A percentile compares a stretch with the other conserved stretches of the same genome.
phyloP scores from a whole-genome alignment of 108 stramenopile genomes.

The Skeletonema menzelii region DNA sequence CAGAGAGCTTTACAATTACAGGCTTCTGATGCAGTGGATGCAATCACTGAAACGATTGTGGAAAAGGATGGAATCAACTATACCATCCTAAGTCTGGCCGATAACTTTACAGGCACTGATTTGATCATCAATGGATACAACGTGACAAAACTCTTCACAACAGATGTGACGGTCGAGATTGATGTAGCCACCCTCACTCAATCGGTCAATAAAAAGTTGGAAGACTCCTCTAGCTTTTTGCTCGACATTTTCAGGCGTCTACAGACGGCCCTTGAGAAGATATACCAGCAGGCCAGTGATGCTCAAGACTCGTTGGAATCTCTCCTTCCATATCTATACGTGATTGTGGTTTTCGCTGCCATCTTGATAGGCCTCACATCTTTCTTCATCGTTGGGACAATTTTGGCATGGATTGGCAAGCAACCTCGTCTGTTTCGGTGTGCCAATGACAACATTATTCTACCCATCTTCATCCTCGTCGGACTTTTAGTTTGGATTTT shows the following conservation, averaged over 20 bases:
- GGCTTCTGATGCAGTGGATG: neutral
- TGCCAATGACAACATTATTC: neutral
- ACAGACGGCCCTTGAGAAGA: neutral
- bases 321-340: neutral
- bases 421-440: constrained; percentile 5
- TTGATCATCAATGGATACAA: constrained; percentile 16
- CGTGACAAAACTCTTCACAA: constrained; percentile 9
- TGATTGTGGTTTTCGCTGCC: constrained; percentile 2
- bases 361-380: constrained; percentile 1
- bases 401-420: constrained; percentile 8
- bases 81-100: constrained; percentile 5
- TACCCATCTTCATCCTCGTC: constrained; percentile 11
- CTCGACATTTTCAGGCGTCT: neutral
- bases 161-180: constrained; percentile 1
- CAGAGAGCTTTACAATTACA: constrained; percentile 1
- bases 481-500: constrained; percentile 12
- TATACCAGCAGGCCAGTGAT: neutral
- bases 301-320: constrained; percentile 5
- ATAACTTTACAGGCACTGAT: constrained; percentile 1
- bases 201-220: constrained; percentile 10
- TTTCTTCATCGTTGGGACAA: constrained; percentile 4
- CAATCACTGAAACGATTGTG: constrained; percentile 2
- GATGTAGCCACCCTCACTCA: neutral
- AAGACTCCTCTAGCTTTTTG: constrained; percentile 5
- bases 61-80: constrained; percentile 6